Percentiles rank a stretch among this genome's conserved stretches.
phyloP scores from a whole-genome alignment of 495 filamentous ascomycete species.

The Pyrenula massariospora region DNA sequence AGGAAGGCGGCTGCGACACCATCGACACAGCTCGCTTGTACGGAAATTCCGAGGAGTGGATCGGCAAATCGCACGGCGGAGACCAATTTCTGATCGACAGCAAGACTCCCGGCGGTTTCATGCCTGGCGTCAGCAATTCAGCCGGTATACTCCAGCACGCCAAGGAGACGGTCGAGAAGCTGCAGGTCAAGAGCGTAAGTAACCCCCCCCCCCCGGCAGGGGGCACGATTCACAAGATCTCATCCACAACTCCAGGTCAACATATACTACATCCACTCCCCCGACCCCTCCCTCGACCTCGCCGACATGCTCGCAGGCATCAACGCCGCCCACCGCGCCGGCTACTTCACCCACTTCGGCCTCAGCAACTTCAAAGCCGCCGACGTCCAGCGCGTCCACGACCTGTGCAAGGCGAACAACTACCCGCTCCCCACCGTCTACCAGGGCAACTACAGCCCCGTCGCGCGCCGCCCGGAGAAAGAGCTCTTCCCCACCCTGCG shows the following conservation, averaged over 20 bases:
- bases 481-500: conserved; percentile 34
- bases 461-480: conserved; percentile 26
- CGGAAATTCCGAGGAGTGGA: conserved; percentile 12
- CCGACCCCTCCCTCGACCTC: conserved; percentile 23
- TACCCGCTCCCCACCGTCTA: conserved; percentile 37
- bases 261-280: conserved; percentile 34
- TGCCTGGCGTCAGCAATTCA: conserved; percentile 15
- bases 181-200: too few species aligned
- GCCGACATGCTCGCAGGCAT: conserved; percentile 26
- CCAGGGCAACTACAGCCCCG: conserved; percentile 38
- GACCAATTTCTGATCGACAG: conserved; percentile 24
- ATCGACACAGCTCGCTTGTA: conserved; percentile 26
- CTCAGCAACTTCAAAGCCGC: conserved; percentile 33
- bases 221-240: too few species aligned
- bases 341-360: conserved; percentile 31
- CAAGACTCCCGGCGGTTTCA: conserved; percentile 20
- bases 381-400: conserved; percentile 29
- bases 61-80: conserved; percentile 13
- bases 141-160: conserved; percentile 6
- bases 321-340: conserved; percentile 23
- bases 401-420: conserved; percentile 22
- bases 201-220: too few species aligned
- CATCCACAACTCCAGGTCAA: too few species aligned
- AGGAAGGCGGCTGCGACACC: conserved; percentile 13
- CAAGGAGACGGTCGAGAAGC: conserved; percentile 7